Percentiles rank a stretch among this genome's conserved stretches.
These are phyloP conservation scores for Telfairia occidentalis DNA, from an alignment of 331 rosid species.

Conservation along the genomic window DNA sequence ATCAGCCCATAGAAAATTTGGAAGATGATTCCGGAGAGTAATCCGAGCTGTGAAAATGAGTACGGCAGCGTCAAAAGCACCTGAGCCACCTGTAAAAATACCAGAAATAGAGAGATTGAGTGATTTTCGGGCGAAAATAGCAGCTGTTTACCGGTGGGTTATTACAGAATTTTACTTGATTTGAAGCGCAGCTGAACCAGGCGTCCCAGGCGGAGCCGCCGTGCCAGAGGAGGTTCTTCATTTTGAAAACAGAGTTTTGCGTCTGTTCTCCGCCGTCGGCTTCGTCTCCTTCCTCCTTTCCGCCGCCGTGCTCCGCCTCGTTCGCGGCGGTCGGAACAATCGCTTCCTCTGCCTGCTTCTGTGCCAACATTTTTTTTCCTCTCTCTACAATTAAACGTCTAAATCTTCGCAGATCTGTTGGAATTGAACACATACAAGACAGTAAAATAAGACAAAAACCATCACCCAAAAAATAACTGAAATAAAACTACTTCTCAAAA, in stretches of 20 bases:
- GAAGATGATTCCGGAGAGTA: constrained; percentile 11
- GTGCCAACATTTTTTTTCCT: constrained; percentile 6
- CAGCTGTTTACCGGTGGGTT: not conserved
- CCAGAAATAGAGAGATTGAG: not conserved
- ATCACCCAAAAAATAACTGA: not conserved
- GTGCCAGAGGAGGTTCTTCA: constrained; percentile 18
- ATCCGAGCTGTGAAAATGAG: constrained; percentile 18
- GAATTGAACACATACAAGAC: constrained; percentile 1
- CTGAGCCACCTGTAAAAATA: constrained; percentile 14
- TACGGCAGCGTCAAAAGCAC: constrained; percentile 18
- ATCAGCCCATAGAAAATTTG: constrained; percentile 15
- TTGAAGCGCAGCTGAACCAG: constrained; percentile 20
- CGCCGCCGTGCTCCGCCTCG: constrained; percentile 9
- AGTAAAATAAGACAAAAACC: constrained; percentile 3
- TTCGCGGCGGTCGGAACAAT: constrained; percentile 10
- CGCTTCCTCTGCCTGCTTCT: constrained; percentile 18
- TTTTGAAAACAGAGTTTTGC: not conserved
- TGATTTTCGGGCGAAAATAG: not conserved
- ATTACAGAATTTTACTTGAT: constrained; percentile 3
- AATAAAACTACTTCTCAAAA: not conserved
- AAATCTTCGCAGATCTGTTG: constrained; percentile 13
- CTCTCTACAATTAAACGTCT: not conserved
- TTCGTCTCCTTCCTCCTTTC: not conserved
- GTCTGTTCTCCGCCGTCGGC: not conserved
- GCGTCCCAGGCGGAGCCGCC: constrained; percentile 24